Base-by-base conservation (phyloP, 2,329 filamentous ascomycete genomes). In the Podosphaera xanthii region DNA sequence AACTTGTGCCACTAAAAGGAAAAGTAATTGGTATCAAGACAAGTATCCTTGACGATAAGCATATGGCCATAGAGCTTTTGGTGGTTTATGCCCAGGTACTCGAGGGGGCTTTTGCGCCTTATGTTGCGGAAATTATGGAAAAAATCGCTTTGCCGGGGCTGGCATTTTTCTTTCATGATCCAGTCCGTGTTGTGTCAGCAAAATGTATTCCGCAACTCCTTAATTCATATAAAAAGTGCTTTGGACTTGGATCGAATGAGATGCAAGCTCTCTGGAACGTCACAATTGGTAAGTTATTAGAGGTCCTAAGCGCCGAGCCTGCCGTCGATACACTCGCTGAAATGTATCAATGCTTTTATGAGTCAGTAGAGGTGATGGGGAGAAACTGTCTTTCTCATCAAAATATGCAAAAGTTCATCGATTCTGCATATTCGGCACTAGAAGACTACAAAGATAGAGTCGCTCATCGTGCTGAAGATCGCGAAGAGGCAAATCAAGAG, bases 301-400 rank as follows among this genome's bases (percentile, higher is more conserved):
- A 97, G 71, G 90, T 96, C 1, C 78, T 98, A 46, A 87, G 84
- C 62, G 90, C 90, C 0, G 92, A 98, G 73, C 91, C 92, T 30
- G 89, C 90, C 1, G 90, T 98, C 61, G 92, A 98, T 67, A 95
- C 92, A 0, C 78, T 98, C 54, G 91, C 92, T 1, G 92, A 97
- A 73, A 96, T 98, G 88, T 98, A 96, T 72, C 91, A 97, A 72
- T 98, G 92, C 75, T 98, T 98, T 76, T 98, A 98, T 71, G 92
- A 98, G 71, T 95, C 88, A 34, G 83, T 98, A 6, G 91, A 97
- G 73, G 90, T 96, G 31, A 81, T 94, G 64, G 91, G 91, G 61
- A 87, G 87, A 71, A 82, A 86, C 66, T 91, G 84, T 69, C 77
- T 98, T 54, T 87, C 78, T 4, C 75, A 77, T 46, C 77, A 83